Evolutionary conservation across 208 protist genomes (phyloP).

Genomic region (Angomonas desouzai): DNA sequence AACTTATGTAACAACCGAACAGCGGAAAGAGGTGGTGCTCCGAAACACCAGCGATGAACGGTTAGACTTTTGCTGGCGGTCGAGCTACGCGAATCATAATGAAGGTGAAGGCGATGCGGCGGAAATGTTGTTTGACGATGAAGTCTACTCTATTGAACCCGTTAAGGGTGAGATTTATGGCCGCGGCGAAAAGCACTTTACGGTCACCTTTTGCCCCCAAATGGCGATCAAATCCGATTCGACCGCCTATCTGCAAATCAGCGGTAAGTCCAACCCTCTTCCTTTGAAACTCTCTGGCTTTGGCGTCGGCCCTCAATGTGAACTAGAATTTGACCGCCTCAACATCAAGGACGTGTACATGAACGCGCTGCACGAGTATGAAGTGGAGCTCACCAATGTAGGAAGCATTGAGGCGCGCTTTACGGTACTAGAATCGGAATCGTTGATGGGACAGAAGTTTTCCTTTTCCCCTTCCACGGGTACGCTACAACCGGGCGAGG

Average conservation of each 20-base stretch:
- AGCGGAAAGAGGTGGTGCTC: conserved; percentile 78
- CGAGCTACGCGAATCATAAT: too few relatives aligned
- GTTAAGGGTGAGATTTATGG: conserved; percentile 78
- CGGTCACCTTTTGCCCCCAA: conserved; percentile 88
- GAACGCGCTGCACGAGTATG: conserved; percentile 90
- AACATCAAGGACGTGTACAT: conserved; percentile 95
- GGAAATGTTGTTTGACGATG: conserved; percentile 40
- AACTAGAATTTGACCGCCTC: conserved; percentile 72
- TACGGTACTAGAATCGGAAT: conserved; percentile 52
- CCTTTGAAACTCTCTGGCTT: conserved; percentile 76
- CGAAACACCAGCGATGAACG: conserved; percentile 82
- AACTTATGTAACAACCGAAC: conserved; percentile 90
- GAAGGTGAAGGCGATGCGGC: conserved; percentile 22
- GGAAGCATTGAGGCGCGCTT: conserved; percentile 90
- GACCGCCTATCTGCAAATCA: conserved; percentile 85
- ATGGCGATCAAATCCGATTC: conserved; percentile 62
- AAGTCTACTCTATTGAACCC: conserved; percentile 89
- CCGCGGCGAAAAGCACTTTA: conserved; percentile 69
- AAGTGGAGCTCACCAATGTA: conserved; percentile 86
- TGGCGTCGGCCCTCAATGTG: conserved; percentile 87
- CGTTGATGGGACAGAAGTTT: conserved; percentile 56
- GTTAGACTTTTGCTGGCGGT: conserved; percentile 83
- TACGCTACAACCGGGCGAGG: conserved; percentile 60
- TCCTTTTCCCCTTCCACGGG: conserved; percentile 74
- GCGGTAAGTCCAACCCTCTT: conserved; percentile 54